These are phyloP conservation scores for Fusarium avenaceum DNA, from an alignment of 2,329 filamentous ascomycete genomes.

Conservation along the genomic window DNA sequence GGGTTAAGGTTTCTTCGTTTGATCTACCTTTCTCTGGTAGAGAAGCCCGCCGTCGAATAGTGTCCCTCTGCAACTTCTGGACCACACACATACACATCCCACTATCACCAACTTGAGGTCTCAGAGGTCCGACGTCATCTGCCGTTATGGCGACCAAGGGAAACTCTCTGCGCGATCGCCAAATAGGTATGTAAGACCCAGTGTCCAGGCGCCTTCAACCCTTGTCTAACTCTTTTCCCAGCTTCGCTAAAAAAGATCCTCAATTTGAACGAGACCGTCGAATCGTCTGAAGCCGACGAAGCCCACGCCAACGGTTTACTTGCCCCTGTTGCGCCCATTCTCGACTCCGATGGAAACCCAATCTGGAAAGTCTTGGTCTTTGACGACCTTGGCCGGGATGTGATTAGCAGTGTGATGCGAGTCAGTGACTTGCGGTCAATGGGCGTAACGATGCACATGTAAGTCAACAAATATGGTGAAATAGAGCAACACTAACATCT, in stretches of 20 bases:
- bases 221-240: constrained; percentile 54
- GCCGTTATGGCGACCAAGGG: constrained; percentile 61
- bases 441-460: constrained; percentile 98
- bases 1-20: not conserved
- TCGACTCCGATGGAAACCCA: constrained; percentile 89
- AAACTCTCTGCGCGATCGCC: constrained; percentile 64
- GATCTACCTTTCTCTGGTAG: constrained; percentile 1
- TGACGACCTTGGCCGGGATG: constrained; percentile 89
- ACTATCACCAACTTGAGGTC: constrained; percentile 39
- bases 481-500: constrained; percentile 44
- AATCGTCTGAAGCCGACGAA: constrained; percentile 73
- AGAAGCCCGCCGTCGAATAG: constrained; percentile 3
- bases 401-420: constrained; percentile 94
- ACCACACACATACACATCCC: constrained; percentile 40
- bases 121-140: constrained; percentile 43
- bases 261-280: constrained; percentile 85
- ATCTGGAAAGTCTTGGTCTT: constrained; percentile 99
- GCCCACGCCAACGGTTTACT: constrained; percentile 73
- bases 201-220: not conserved
- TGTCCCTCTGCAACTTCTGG: constrained; percentile 26
- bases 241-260: constrained; percentile 95
- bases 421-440: constrained; percentile 93
- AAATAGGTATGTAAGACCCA: constrained; percentile 57
- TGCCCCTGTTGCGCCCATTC: constrained; percentile 79
- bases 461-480: constrained; percentile 47